phyloP scores from a whole-genome alignment of 1,139 yeast species.

The Geotrichum candidum region DNA sequence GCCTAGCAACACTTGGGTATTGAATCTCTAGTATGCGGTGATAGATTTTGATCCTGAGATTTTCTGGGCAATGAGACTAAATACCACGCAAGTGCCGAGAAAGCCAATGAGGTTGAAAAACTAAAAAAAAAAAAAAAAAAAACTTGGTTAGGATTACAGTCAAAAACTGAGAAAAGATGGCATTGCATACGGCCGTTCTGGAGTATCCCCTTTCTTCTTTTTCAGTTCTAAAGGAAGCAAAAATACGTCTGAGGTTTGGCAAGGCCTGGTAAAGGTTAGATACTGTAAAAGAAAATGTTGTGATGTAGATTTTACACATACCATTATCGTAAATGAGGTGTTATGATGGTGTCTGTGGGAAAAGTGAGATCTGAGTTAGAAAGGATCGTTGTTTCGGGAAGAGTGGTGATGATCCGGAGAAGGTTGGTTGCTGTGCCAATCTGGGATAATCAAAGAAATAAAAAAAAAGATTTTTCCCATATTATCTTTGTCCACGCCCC shows the following conservation, averaged over 20 bases:
- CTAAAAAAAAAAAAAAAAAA: conserved; percentile 17
- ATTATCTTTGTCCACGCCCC: neutral
- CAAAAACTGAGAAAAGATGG: neutral
- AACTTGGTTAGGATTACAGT: neutral
- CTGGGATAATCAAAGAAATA: neutral
- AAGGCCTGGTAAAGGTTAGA: conserved; percentile 25
- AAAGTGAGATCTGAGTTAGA: neutral
- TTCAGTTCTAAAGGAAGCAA: conserved; percentile 77
- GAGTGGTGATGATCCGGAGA: neutral
- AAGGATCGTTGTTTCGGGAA: neutral
- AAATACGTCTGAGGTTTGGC: conserved; percentile 67
- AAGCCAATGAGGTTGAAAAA: conserved; percentile 78
- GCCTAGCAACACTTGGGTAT: too few species aligned
- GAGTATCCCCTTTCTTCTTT: conserved; percentile 78
- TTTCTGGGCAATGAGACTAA: conserved; percentile 74
- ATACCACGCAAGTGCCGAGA: conserved; percentile 71
- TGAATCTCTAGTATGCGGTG: neutral
- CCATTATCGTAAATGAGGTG: neutral
- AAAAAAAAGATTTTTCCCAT: neutral
- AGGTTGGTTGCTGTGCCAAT: neutral
- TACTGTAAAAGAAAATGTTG: neutral
- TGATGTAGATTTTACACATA: neutral
- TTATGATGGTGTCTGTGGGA: neutral
- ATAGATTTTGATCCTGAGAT: conserved; percentile 23
- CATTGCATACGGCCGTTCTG: conserved; percentile 51